Base-by-base conservation (phyloP, 495 filamentous ascomycete species). In the Neurospora sp. region DNA sequence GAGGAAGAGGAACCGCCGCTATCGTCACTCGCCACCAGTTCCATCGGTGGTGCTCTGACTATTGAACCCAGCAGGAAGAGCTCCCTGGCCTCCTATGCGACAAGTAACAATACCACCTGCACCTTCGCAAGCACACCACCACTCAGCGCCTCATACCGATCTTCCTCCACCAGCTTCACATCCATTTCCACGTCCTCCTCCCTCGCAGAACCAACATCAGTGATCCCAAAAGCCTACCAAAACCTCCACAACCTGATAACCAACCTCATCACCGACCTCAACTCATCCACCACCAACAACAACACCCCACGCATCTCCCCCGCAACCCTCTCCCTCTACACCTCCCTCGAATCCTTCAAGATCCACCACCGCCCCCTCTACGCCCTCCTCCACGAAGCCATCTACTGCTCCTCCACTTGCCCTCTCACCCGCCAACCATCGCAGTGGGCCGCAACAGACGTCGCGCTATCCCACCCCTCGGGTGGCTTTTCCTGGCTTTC, bases 1-100 rank as follows among this genome's bases (percentile, higher is more conserved):
- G 76, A 74, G 37, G 81, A 94, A 44, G 91, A 94, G 73, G 82
- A 90, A 46, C 85, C 93, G 68, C 85, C 27, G 27, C 27, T 27
- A 27, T 27, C 96, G 14, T 80, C 91, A 12, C 86, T 87, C 22
- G n/a, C n/a, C n/a, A 85, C 90, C 61, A 85, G 81, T 35, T 85
- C 80, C 68, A 92, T 72, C 79, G 14, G 73, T 73, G 22, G 73
- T 73, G 22, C 40, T 39, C 70, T 27, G 0, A 41, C 27, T 0
- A 59, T 41, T 2, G 37, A 18, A 12, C 37, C 71, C 77, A 46
- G 70, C 16, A 38, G n/a, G n/a, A n/a, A 9, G 27, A 71, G 40
- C 42, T 71, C 22, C 5, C 37, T n/a, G 70, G 70, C n/a, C 0
- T 71, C 40, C 0, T 2, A 0, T 27, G 27, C 27, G 27, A 2